Evolutionary conservation across 148 eudicot species (phyloP), one percentile per base, ranked within the genome.

Genomic region (Pharnaceum exiguum): DNA sequence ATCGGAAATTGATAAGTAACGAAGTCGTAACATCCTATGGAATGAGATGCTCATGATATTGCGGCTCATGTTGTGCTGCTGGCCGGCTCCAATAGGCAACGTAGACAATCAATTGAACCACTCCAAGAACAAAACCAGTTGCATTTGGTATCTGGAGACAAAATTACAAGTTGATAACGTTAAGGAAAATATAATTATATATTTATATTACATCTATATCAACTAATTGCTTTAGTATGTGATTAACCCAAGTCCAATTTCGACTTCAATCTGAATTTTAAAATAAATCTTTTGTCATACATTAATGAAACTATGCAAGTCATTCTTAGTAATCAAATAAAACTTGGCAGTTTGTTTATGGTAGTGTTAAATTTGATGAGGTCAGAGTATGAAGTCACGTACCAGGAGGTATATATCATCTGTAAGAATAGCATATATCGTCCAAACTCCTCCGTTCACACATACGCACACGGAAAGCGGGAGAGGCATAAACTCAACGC

Each of bases 401-500:
- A 87, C 95, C 23, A 63, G 69, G 46, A 89, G 72, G 46, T 71
- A 78, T 60, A 66, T 62, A 45, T 89, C 87, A 7, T 73, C 48
- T 17, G 54, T 71, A 51, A 89, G 77, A 9, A 77, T 7, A 1
- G 93, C 84, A 29, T 82, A 89, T 18, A 76, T 33, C 45, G 85
- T 76, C 87, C 96, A 84, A 64, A 81, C 40, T 9, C 68, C 79
- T 43, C 82, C 84, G 43, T 81, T 81, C 16, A 81, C 49, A 66
- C 76, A 81, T 7, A 69, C 18, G 49, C 69, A 73, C 17, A 81
- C 48, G 0, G 80, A 73, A 24, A 81, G 71, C 7, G 65, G 50
- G 50, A 81, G 76, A 19, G 87, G 86, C 90, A 84, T 84, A 56
- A 73, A 81, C 69, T 81, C 84, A 40, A 81, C 90, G 51, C 80